Evolutionary conservation across 352 stramenopile species (phyloP).

Genomic region (Phytophthora cactorum): DNA sequence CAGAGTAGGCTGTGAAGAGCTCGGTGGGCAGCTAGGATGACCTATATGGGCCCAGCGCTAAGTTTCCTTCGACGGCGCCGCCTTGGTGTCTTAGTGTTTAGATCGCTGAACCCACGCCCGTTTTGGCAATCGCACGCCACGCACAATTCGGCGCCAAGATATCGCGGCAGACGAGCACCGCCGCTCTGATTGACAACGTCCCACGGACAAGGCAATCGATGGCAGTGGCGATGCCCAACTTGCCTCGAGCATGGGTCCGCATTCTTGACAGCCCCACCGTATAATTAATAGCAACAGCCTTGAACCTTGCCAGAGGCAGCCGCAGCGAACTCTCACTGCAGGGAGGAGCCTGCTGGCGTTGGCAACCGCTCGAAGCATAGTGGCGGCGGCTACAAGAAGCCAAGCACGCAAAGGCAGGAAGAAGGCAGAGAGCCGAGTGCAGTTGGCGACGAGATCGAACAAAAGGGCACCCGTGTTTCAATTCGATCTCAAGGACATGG

Average conservation of each 20-base stretch:
- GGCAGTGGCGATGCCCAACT: conserved; percentile 1
- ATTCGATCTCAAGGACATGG: conserved; percentile 10
- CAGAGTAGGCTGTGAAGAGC: conserved; percentile 25
- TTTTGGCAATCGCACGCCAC: conserved; percentile 38
- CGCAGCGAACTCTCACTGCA: not conserved
- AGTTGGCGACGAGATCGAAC: conserved; percentile 32
- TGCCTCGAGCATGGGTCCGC: not conserved
- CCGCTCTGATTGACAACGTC: conserved; percentile 8
- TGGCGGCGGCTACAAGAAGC: conserved; percentile 2
- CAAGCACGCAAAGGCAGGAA: conserved; percentile 5
- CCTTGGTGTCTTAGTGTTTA: conserved; percentile 3
- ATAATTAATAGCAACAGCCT: not conserved
- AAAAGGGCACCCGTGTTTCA: conserved; percentile 7
- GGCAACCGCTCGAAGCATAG: conserved; percentile 22
- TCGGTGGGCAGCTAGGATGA: conserved; percentile 7
- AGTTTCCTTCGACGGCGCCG: conserved; percentile 12
- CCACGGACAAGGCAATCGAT: conserved; percentile 10
- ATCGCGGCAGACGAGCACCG: conserved; percentile 22
- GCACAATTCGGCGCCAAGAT: conserved; percentile 14
- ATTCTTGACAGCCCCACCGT: not conserved
- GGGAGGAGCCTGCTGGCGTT: conserved; percentile 2
- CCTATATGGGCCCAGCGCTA: conserved; percentile 7
- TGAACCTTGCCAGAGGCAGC: conserved; percentile 4
- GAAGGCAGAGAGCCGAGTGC: conserved; percentile 27
- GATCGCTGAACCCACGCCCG: conserved; percentile 27